phyloP scores from a whole-genome alignment of 2,329 filamentous ascomycete species.

The Ophiostoma sp. region DNA sequence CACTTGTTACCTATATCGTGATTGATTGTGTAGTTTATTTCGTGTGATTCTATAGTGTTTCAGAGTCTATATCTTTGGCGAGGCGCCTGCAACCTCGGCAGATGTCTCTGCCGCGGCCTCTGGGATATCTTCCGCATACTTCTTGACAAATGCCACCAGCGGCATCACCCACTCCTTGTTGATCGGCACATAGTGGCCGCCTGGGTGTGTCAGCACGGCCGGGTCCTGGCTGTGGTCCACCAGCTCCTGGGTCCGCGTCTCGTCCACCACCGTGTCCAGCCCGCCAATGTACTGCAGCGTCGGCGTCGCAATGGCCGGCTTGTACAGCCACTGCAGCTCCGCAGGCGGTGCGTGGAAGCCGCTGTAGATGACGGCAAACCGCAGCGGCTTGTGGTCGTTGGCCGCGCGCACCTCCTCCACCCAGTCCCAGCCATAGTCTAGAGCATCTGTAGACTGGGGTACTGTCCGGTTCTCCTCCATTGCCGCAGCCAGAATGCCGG shows the following conservation, averaged over 20 bases:
- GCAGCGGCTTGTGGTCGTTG: slow-evolving; percentile 46
- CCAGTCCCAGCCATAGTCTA: slow-evolving; percentile 37
- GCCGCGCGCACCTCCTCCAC: slow-evolving; percentile 43
- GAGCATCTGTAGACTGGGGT: slow-evolving; percentile 8
- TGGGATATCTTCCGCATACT: slow-evolving; percentile 24
- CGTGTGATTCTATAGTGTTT: not conserved
- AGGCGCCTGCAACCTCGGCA: not conserved
- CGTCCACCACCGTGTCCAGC: slow-evolving; percentile 83
- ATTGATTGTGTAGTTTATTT: slow-evolving; percentile 1
- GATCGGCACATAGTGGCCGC: slow-evolving; percentile 84
- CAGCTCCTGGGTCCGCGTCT: slow-evolving; percentile 62
- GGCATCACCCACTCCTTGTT: slow-evolving; percentile 75
- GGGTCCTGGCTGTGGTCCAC: slow-evolving; percentile 58
- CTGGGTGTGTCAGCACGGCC: slow-evolving; percentile 65
- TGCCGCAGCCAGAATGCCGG: slow-evolving; percentile 66
- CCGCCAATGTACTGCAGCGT: slow-evolving; percentile 77
- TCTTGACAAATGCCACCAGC: slow-evolving; percentile 43
- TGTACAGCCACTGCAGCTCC: slow-evolving; percentile 64
- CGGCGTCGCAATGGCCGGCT: slow-evolving; percentile 69
- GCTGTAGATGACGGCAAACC: slow-evolving; percentile 71
- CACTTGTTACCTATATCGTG: not conserved
- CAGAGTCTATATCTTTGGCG: slow-evolving; percentile 17
- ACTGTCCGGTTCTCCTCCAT: slow-evolving; percentile 49
- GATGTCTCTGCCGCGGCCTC: slow-evolving; percentile 3
- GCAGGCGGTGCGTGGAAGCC: slow-evolving; percentile 65